Evolutionary conservation across 2,329 filamentous ascomycete genomes (phyloP).

Genomic region (Aspergillus spinulosporus): DNA sequence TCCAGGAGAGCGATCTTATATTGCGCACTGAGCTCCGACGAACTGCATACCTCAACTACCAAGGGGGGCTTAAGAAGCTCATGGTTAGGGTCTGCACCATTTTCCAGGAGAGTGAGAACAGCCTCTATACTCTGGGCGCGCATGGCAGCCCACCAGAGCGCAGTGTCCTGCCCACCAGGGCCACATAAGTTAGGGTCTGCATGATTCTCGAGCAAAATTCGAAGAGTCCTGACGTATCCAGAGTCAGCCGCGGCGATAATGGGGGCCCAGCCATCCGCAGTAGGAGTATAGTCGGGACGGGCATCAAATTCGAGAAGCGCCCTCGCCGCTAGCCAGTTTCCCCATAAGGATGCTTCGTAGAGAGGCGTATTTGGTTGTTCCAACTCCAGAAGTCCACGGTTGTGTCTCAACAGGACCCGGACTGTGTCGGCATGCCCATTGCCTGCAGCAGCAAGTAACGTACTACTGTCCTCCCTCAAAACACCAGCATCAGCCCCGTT

Average conservation of each 20-base stretch:
- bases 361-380: not conserved
- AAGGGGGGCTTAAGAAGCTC: not conserved
- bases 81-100: slow-evolving; percentile 6
- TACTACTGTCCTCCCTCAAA: not conserved
- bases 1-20: not conserved
- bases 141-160: not conserved
- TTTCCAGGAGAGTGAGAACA: not conserved
- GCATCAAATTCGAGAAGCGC: not conserved
- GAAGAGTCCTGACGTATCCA: not conserved
- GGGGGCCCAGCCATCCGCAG: not conserved
- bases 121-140: not conserved
- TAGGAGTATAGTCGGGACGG: not conserved
- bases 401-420: not conserved
- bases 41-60: not conserved
- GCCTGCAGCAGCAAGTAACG: not conserved
- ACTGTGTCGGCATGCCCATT: not conserved
- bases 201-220: not conserved
- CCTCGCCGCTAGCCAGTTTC: not conserved
- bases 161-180: not conserved
- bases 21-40: not conserved
- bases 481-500: not conserved
- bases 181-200: not conserved
- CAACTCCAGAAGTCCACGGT: not conserved
- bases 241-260: not conserved
- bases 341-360: not conserved